These are phyloP conservation scores for Penicillium fimorum DNA, from an alignment of 495 filamentous ascomycete species.

Conservation along the genomic window DNA sequence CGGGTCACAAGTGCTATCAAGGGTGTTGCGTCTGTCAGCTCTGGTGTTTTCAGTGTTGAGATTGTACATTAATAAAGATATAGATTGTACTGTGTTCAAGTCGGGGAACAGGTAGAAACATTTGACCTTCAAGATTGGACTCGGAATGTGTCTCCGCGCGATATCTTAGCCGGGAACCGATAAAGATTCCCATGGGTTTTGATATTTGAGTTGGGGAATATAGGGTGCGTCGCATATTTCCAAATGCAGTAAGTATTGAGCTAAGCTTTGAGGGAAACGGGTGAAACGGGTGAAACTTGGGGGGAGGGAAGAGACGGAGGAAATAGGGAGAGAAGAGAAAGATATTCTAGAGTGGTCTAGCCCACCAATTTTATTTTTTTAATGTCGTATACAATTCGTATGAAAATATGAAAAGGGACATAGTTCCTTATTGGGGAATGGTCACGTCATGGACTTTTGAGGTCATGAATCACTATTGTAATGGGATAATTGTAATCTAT, in stretches of 20 bases:
- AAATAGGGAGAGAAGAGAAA: neutral
- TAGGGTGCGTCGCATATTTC: neutral
- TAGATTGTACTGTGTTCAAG: no score
- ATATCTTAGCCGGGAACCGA: no score
- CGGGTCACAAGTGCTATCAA: neutral
- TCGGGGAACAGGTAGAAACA: neutral
- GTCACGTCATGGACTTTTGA: constrained; percentile 28
- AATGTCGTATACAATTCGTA: neutral
- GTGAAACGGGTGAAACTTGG: no score
- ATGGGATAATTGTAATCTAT: no score
- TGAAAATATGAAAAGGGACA: neutral
- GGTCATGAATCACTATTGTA: constrained; percentile 7
- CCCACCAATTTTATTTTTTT: no score
- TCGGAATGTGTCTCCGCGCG: constrained; percentile 4
- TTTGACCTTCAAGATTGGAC: constrained; percentile 1
- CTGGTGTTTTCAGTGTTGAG: neutral
- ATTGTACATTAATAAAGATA: neutral
- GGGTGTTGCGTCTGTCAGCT: neutral
- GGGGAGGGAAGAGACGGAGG: no score
- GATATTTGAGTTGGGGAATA: neutral
- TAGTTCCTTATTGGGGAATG: constrained; percentile 4
- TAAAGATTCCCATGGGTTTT: neutral
- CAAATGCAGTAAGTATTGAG: neutral
- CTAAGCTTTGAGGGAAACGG: no score
- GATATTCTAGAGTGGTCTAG: neutral